These are phyloP conservation scores for Chaetomium sp. DNA, from an alignment of 2,329 filamentous ascomycete species.

Conservation along the genomic window DNA sequence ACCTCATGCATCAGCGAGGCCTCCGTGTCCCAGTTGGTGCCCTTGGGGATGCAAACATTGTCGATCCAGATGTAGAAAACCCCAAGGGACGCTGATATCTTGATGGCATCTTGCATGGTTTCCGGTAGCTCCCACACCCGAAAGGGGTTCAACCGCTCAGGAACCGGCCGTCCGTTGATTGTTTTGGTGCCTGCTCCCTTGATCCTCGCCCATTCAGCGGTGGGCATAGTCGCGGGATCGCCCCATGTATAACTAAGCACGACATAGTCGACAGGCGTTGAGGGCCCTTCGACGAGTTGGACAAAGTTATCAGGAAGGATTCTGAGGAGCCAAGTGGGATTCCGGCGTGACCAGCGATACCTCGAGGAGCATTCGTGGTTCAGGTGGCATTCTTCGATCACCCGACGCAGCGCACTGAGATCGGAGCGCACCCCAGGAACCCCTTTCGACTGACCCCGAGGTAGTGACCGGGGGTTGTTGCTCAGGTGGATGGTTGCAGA, in stretches of 20 bases:
- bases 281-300: conserved; percentile 28
- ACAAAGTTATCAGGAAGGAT: conserved; percentile 28
- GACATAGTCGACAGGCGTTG: conserved; percentile 31
- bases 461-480: background rate
- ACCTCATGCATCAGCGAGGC: conserved; percentile 36
- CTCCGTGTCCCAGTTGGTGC: conserved; percentile 36
- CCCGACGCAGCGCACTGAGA: conserved; percentile 27
- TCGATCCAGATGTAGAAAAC: conserved; percentile 36
- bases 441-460: conserved; percentile 13
- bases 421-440: conserved; percentile 26
- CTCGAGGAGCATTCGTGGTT: conserved; percentile 35
- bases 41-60: conserved; percentile 36
- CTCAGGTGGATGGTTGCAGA: conserved; percentile 28
- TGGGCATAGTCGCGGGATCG: conserved; percentile 33
- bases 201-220: conserved; percentile 34
- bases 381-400: conserved; percentile 32
- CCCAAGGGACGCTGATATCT: conserved; percentile 29
- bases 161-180: conserved; percentile 32
- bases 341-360: conserved; percentile 35
- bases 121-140: conserved; percentile 28
- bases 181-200: conserved; percentile 34
- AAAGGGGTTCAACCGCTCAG: conserved; percentile 32
- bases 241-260: conserved; percentile 38
- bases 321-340: conserved; percentile 36
- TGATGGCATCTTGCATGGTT: conserved; percentile 36